Base-by-base conservation (phyloP, 768 basidiomycete species). In the Lactifluus piperatus region DNA sequence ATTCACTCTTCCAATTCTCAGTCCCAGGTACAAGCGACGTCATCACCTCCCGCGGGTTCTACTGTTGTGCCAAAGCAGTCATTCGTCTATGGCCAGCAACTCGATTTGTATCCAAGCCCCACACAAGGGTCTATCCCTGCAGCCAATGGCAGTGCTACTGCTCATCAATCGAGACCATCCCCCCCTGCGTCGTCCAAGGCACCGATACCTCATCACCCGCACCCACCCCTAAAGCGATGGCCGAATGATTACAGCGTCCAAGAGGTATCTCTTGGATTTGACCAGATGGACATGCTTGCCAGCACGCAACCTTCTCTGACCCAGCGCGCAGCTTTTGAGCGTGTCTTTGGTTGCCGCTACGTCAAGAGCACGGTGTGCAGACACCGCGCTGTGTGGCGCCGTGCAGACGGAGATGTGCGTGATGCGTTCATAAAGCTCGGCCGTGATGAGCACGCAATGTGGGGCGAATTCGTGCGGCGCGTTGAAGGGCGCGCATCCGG, bases 331-430 rank as follows among this genome's bases (percentile, higher is more conserved):
- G 83, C 85, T 6, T 87, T 87, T 57, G 83, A 86, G 68, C 81
- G 81, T 44, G 81, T 86, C 39, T 88, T 88, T 69, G 81, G 82
- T 34, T 81, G 79, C 63, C 76, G 83, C 30, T 87, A 87, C 66
- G 84, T 87, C 34, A 87, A 87, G 71, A 83, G 81, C 66, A 87
- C 85, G 0, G 82, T 87, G 16, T 85, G 85, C 68, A 78, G 85
- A 13, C 85, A 86, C 64, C 77, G 84, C n/a, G 81, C 81, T 0
- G 79, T 85, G 44, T 86, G 85, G 79, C 74, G 80, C 56, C 78
- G 80, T 61, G 83, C 85, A 2, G 76, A 76, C 30, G 69, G 70
- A 46, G 68, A 66, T 7, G 64, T 84, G 54, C 72, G 79, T 26
- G 74, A 74, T 49, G 70, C 78, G 67, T 86, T 80, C 62, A 81